Evolutionary conservation across 2,329 filamentous ascomycete species (phyloP).

Genomic region (Malbranchea cinnamomea): DNA sequence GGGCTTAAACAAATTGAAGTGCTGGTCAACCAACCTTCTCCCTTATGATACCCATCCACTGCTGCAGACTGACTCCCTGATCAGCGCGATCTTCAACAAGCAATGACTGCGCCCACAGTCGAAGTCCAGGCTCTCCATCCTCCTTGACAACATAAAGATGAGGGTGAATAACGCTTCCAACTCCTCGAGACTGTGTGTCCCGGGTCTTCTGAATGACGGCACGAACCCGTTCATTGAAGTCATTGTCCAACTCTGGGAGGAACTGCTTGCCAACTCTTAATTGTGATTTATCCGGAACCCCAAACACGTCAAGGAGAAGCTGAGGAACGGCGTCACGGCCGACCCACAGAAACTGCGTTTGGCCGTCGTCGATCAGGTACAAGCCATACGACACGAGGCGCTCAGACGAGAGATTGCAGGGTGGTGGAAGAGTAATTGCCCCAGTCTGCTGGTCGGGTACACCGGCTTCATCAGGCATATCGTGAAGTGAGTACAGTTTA

Average conservation of each 20-base stretch:
- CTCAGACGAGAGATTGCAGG: conserved; percentile 76
- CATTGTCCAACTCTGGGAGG: conserved; percentile 76
- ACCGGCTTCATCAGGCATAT: conserved; percentile 91
- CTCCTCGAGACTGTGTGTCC: conserved; percentile 72
- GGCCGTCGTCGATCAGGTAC: conserved; percentile 92
- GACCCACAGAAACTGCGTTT: conserved; percentile 95
- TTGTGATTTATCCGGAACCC: conserved; percentile 64
- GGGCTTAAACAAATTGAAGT: conserved; percentile 9
- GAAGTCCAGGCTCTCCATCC: conserved; percentile 87
- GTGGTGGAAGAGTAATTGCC: conserved; percentile 74
- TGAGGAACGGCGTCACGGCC: conserved; percentile 86
- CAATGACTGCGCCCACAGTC: conserved; percentile 92
- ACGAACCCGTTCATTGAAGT: conserved; percentile 90
- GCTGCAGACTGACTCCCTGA: conserved; percentile 78
- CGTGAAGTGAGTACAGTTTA: conserved; percentile 70
- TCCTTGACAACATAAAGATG: conserved; percentile 88
- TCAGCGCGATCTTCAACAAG: conserved; percentile 90
- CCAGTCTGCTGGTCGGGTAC: conserved; percentile 72
- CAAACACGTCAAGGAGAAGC: conserved; percentile 79
- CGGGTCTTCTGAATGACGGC: conserved; percentile 84
- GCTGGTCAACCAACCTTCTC: conserved; percentile 61
- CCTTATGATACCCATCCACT: conserved; percentile 81
- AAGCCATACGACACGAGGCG: conserved; percentile 77
- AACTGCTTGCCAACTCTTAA: conserved; percentile 83
- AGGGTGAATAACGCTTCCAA: conserved; percentile 83